phyloP scores from a whole-genome alignment of 441 rosid species.

The Pelargonium fulgidum region DNA sequence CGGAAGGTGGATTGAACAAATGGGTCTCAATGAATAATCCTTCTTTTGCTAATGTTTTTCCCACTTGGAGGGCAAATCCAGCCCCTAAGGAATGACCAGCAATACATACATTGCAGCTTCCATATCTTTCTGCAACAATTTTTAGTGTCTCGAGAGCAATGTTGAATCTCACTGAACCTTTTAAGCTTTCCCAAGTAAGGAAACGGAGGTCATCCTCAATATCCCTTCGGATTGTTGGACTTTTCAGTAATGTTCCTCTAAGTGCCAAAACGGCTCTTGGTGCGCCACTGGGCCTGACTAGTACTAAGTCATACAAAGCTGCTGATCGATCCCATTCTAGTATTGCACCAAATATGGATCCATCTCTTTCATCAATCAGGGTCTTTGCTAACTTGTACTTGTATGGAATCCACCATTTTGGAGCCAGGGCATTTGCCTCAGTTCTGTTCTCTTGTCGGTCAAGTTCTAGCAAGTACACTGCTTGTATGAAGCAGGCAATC shows the following conservation, averaged over 20 bases:
- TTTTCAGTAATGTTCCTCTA: constrained; percentile 77
- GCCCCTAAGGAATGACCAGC: constrained; percentile 94
- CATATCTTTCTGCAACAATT: constrained; percentile 52
- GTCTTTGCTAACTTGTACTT: constrained; percentile 67
- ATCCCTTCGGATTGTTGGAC: constrained; percentile 70
- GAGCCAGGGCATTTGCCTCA: constrained; percentile 61
- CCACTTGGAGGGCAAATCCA: constrained; percentile 85
- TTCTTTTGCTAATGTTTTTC: constrained; percentile 80
- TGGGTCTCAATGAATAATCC: constrained; percentile 70
- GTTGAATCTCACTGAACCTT: constrained; percentile 78
- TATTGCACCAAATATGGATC: constrained; percentile 78
- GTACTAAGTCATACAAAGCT: constrained; percentile 62
- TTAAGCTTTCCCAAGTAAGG: constrained; percentile 90
- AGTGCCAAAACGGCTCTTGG: constrained; percentile 75
- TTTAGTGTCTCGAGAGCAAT: constrained; percentile 55
- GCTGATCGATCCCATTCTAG: constrained; percentile 87
- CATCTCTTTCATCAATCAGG: constrained; percentile 68
- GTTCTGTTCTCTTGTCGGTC: constrained; percentile 80
- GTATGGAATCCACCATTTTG: constrained; percentile 89
- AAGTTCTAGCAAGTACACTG: constrained; percentile 74
- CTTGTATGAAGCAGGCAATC: constrained; percentile 86
- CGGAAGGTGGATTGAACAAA: constrained; percentile 82
- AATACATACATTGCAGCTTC: constrained; percentile 68
- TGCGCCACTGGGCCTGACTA: constrained; percentile 82
- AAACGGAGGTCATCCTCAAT: constrained; percentile 87